Conservation (phyloP, 352 stramenopile species). For the Pythium sukuiense region DNA sequence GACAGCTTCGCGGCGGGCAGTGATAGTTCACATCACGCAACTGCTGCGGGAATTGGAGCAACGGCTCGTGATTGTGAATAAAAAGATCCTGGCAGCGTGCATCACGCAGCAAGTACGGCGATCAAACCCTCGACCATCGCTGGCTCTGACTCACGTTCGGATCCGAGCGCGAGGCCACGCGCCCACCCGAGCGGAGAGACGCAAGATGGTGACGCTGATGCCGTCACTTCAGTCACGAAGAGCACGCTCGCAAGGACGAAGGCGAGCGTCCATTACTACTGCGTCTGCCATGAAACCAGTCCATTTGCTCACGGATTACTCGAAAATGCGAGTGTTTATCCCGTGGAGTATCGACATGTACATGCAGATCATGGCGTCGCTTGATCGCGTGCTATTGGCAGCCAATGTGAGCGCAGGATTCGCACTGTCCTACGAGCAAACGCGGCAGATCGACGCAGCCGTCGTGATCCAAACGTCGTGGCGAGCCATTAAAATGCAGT, state of each 20-base stretch:
- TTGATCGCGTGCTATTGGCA: slow-evolving; percentile 32
- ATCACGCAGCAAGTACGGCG: slow-evolving; percentile 43
- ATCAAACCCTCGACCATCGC: slow-evolving; percentile 10
- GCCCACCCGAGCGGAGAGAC: slow-evolving; percentile 41
- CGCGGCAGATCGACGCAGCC: slow-evolving; percentile 41
- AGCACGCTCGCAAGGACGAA: not conserved
- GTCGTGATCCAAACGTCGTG: slow-evolving; percentile 58
- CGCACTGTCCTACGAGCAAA: slow-evolving; percentile 57
- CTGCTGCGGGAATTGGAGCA: slow-evolving; percentile 43
- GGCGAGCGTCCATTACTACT: not conserved
- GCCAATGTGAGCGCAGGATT: slow-evolving; percentile 34
- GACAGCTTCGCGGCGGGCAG: slow-evolving; percentile 29
- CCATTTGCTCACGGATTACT: slow-evolving; percentile 32
- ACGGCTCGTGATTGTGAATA: slow-evolving; percentile 61
- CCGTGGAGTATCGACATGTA: slow-evolving; percentile 83
- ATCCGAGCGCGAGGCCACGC: slow-evolving; percentile 50
- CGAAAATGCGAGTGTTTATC: slow-evolving; percentile 62
- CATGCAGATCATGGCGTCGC: slow-evolving; percentile 51
- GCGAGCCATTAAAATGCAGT: slow-evolving; percentile 41
- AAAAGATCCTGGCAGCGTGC: slow-evolving; percentile 54
- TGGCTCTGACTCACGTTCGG: slow-evolving; percentile 35
- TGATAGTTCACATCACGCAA: slow-evolving; percentile 52
- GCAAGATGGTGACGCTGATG: slow-evolving; percentile 30
- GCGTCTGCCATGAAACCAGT: not conserved
- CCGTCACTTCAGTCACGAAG: not conserved